phyloP scores from a whole-genome alignment of 257 asterid genomes.

The Forsythia viridissima region DNA sequence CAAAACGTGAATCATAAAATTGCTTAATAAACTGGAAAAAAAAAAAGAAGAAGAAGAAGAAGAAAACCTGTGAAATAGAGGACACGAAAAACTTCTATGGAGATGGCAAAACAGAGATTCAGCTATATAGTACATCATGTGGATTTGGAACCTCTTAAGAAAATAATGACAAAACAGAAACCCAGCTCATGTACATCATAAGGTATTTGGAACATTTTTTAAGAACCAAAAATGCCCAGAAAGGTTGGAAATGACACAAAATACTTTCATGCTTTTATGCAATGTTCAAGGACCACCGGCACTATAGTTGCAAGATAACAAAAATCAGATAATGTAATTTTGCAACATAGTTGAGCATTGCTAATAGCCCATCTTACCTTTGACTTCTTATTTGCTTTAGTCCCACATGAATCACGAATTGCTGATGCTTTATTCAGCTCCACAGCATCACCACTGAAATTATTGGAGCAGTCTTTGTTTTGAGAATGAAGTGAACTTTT shows the following conservation, averaged over 20 bases:
- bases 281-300: neutral
- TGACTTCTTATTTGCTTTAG: constrained; percentile 38
- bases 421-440: constrained; percentile 29
- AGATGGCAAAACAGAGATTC: neutral
- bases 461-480: constrained; percentile 21
- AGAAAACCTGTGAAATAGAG: no score
- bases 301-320: neutral
- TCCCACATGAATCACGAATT: constrained; percentile 29
- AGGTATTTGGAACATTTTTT: neutral
- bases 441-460: constrained; percentile 7
- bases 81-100: neutral
- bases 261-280: neutral
- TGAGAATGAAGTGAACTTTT: constrained; percentile 7
- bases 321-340: neutral
- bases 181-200: neutral
- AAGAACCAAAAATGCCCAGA: neutral
- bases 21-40: neutral
- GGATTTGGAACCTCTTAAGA: neutral
- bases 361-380: constrained; percentile 31
- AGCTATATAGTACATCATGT: no score
- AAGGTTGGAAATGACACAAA: neutral
- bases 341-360: neutral
- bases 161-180: neutral
- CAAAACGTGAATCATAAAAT: neutral
- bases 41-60: no score